These are phyloP conservation scores for Penicillium sp. DNA, from an alignment of 2,329 filamentous ascomycete species.

Conservation along the genomic window DNA sequence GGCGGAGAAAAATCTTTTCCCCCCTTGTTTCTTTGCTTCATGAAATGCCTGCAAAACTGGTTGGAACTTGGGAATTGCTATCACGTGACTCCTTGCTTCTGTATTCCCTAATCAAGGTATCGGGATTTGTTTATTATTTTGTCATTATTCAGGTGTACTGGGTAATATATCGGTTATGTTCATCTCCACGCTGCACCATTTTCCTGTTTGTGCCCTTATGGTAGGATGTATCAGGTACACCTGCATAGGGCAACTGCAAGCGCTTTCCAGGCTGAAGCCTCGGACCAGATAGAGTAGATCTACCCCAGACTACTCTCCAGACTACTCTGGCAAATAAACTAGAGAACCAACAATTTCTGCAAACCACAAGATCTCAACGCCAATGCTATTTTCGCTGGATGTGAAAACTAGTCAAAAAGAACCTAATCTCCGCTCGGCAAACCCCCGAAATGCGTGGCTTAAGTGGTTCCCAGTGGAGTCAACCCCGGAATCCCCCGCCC, in stretches of 20 bases:
- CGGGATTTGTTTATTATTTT: no score
- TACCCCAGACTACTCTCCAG: neutral
- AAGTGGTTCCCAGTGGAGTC: conserved; percentile 6
- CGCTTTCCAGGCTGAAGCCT: neutral
- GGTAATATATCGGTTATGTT: no score
- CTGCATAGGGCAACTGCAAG: neutral
- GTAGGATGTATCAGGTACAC: no score
- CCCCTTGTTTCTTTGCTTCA: neutral
- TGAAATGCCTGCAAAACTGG: neutral
- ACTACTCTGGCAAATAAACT: neutral
- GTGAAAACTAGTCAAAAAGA: neutral
- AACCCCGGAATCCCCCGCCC: conserved; percentile 15
- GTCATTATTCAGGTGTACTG: no score
- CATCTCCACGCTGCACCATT: no score
- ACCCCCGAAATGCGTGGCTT: neutral
- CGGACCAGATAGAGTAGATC: neutral
- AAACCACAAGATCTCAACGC: neutral
- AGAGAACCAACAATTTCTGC: neutral
- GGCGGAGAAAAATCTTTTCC: neutral
- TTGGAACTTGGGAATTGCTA: neutral
- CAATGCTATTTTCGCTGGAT: neutral
- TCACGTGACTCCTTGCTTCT: neutral
- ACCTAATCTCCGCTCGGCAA: conserved; percentile 2
- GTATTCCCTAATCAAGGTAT: no score
- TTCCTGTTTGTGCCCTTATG: no score